Evolutionary conservation across 2,329 filamentous ascomycete species (phyloP).

Genomic region (Talaromyces funiculosus): DNA sequence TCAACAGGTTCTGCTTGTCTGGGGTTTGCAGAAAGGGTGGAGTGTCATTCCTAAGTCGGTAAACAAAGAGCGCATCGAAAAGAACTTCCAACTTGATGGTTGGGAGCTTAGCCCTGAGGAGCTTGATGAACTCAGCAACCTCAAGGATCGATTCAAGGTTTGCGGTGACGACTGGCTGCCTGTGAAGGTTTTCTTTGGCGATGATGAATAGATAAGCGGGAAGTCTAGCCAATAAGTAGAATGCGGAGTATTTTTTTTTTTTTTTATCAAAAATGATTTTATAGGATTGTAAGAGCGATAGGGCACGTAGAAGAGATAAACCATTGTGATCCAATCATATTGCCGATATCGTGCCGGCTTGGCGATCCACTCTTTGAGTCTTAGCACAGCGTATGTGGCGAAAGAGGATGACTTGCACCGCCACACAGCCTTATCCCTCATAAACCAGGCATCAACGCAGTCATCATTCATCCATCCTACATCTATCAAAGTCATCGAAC

Average conservation of each 20-base stretch:
- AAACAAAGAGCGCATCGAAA: conserved; percentile 65
- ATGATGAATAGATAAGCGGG: conserved; percentile 60
- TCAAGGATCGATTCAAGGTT: conserved; percentile 75
- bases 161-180: conserved; percentile 68
- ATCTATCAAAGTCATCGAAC: conserved; percentile 8
- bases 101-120: conserved; percentile 70
- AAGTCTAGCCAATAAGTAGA: background rate
- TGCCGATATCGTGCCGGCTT: background rate
- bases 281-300: background rate
- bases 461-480: conserved; percentile 13
- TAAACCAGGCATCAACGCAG: conserved; percentile 22
- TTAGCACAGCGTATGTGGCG: conserved; percentile 1
- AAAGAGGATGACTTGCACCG: conserved; percentile 13
- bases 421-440: conserved; percentile 14
- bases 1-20: conserved; percentile 55
- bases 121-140: conserved; percentile 59
- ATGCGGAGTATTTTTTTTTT: background rate
- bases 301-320: background rate
- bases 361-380: background rate
- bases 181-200: conserved; percentile 74
- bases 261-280: background rate
- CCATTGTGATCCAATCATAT: background rate
- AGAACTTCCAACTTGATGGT: conserved; percentile 70
- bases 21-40: conserved; percentile 75
- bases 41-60: conserved; percentile 83